Evolutionary conservation across 352 stramenopile species (phyloP).

Genomic region (Elongisporangium prolatum): DNA sequence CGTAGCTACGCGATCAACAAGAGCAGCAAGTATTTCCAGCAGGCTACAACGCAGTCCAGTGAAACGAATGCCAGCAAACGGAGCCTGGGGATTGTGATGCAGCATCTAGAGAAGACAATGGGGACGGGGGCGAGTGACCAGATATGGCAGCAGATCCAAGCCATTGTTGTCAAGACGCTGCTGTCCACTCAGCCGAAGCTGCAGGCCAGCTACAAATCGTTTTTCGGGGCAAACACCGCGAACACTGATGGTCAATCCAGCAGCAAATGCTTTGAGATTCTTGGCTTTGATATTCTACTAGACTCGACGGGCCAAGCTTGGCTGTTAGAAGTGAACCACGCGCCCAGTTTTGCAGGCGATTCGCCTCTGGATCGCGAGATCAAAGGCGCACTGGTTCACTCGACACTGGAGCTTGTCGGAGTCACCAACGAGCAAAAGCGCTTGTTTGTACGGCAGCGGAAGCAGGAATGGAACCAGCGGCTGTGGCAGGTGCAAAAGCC

Average conservation of each 20-base stretch:
- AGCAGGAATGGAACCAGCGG: conserved; percentile 24
- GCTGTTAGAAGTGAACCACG: conserved; percentile 47
- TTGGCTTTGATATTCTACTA: conserved; percentile 45
- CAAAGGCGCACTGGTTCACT: conserved; percentile 29
- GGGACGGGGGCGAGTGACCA: conserved; percentile 13
- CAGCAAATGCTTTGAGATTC: conserved; percentile 36
- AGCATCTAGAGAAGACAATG: conserved; percentile 17
- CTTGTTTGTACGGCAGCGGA: conserved; percentile 18
- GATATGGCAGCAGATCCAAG: conserved; percentile 32
- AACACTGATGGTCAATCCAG: conserved; percentile 17
- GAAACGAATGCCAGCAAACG: conserved; percentile 32
- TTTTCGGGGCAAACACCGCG: conserved; percentile 25
- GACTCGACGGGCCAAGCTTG: conserved; percentile 30
- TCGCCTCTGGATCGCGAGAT: conserved; percentile 30
- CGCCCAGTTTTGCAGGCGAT: conserved; percentile 38
- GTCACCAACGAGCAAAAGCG: conserved; percentile 37
- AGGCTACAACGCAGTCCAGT: conserved; percentile 6
- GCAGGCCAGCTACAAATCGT: conserved; percentile 32
- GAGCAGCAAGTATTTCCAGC: conserved; percentile 29
- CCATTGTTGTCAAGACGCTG: conserved; percentile 43
- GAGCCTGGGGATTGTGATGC: conserved; percentile 27
- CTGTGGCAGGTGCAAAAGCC: conserved; percentile 20
- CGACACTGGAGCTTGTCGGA: conserved; percentile 26
- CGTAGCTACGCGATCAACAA: conserved; percentile 47
- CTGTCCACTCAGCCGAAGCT: conserved; percentile 33